A percentile compares a stretch with the other conserved stretches of the same genome.
Conservation (phyloP, 306 rosid species). For the Glycine tomentella region DNA sequence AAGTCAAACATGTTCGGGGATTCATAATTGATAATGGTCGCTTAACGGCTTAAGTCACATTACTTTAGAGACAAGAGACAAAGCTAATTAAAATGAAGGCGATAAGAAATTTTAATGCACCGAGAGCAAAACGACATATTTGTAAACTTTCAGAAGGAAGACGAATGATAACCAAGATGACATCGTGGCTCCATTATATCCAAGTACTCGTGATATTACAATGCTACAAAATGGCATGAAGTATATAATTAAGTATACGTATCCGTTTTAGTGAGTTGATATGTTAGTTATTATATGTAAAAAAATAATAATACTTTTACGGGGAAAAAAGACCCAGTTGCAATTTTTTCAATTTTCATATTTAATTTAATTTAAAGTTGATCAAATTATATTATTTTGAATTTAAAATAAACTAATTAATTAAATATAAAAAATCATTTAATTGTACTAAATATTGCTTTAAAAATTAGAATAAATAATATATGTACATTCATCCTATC, state of each 20-base stretch:
- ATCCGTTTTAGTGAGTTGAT: background rate
- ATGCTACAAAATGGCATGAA: constrained; percentile 5
- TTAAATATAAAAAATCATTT: background rate
- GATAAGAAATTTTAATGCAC: constrained; percentile 32
- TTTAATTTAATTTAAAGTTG: background rate
- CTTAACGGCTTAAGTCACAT: background rate
- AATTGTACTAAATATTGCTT: background rate
- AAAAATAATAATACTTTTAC: background rate
- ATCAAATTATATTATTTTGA: background rate
- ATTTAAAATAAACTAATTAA: background rate
- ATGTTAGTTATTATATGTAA: background rate
- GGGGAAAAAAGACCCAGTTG: background rate
- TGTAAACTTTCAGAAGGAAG: background rate
- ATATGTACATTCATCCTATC: background rate
- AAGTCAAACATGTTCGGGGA: constrained; percentile 3
- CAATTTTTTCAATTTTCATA: background rate
- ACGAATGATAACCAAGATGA: constrained; percentile 26
- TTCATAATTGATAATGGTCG: constrained; percentile 35
- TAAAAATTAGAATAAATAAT: background rate
- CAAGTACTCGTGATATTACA: constrained; percentile 29
- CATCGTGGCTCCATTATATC: constrained; percentile 46
- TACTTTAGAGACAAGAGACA: constrained; percentile 37
- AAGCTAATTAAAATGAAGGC: constrained; percentile 34
- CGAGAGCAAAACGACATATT: constrained; percentile 17
- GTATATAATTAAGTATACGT: background rate